Evolutionary conservation across 352 stramenopile genomes (phyloP), one percentile per base, ranked within the genome.

Genomic region (Globisporangium spiculum): DNA sequence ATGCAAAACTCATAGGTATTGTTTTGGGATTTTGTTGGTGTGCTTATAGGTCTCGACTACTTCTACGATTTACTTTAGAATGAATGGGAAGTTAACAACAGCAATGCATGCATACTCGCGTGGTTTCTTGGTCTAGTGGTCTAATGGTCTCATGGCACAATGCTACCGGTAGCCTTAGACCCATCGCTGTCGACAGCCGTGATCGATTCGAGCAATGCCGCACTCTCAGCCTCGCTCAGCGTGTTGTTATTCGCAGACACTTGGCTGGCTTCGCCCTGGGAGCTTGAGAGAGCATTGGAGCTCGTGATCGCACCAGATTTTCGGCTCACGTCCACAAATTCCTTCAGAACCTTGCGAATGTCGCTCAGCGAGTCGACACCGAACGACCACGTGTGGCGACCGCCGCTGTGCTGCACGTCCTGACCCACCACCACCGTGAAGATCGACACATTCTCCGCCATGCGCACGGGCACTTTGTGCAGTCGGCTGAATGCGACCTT

Each of bases 401-500:
- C 81, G 60, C 78, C 83, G 59, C 82, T 92, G 67, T 91, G 81
- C 65, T 90, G 73, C 48, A 91, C 83, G 62, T 92, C 83, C 16
- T 78, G 71, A 0, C 84, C 84, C 44, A 91, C 84, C 2, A 91
- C 75, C 22, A 93, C 77, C 22, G 81, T 87, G 67, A 88, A 93
- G 22, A 91, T 86, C 26, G 80, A 72, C n/a, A 87, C 84, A 48
- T 88, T 70, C 48, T 90, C 80, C 4, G 84, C 80, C 56, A 93
- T 73, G 34, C 79, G 80, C 38, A 93, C 78, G 4, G 84, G 84
- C 34, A 93, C 81, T 44, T 91, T 91, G 46, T 93, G 84, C 56
- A 93, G 75, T 1, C 80, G 84, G 56, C 81, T 93, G 54, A 93
- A 93, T 5, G 80, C 76, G 22, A 93, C 84, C 61, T 91, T 91